phyloP scores from a whole-genome alignment of 1,284 basidiomycete species.

The Puccinia novopanici region DNA sequence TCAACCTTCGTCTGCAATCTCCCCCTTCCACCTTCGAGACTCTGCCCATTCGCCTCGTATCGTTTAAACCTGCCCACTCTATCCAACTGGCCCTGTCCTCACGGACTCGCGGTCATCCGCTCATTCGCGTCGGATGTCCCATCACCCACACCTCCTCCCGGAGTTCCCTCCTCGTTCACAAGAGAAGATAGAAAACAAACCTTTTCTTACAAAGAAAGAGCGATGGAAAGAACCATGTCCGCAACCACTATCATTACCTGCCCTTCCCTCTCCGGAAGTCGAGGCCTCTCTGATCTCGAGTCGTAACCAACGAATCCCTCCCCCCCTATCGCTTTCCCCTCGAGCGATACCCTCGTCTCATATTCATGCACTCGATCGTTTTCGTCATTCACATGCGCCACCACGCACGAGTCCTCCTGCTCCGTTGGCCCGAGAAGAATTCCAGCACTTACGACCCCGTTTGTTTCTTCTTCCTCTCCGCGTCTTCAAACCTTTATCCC shows the following conservation, averaged over 20 bases:
- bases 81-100: not conserved
- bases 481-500: not conserved
- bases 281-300: conserved; percentile 29
- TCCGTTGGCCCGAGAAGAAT: conserved; percentile 38
- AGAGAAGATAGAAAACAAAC: not conserved
- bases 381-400: conserved; percentile 11
- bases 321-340: not conserved
- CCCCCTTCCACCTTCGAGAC: not conserved
- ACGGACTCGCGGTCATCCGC: not conserved
- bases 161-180: not conserved
- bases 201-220: not conserved
- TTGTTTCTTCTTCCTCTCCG: conserved; percentile 33
- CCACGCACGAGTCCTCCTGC: conserved; percentile 29
- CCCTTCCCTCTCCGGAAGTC: not conserved
- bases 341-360: conserved; percentile 18
- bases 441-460: conserved; percentile 47
- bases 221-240: not conserved
- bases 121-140: not conserved
- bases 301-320: conserved; percentile 24
- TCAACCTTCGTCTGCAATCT: conserved; percentile 10
- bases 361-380: conserved; percentile 16
- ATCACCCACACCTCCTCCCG: not conserved
- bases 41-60: not conserved
- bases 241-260: not conserved
- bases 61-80: not conserved